phyloP scores from a whole-genome alignment of 75 land plant genomes.

The Pinus tabuliformis region DNA sequence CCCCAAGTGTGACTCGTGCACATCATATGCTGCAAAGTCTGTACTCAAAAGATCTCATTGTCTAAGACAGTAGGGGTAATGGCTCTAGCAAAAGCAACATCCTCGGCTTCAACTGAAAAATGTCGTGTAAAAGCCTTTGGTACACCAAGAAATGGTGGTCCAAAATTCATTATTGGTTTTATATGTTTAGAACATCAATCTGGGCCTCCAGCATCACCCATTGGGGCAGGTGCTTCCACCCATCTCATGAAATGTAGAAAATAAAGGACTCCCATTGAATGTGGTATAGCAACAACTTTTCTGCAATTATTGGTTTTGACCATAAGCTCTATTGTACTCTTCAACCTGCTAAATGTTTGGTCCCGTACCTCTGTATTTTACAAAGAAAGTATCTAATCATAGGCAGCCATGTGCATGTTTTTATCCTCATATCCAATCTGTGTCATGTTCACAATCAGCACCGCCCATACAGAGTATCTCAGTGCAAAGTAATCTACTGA shows the following conservation, averaged over 20 bases:
- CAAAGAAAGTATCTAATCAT: too few species aligned
- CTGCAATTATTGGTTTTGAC: slow-evolving; percentile 57
- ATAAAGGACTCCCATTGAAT: slow-evolving; percentile 86
- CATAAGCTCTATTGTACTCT: slow-evolving; percentile 71
- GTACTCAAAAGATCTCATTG: slow-evolving; percentile 70
- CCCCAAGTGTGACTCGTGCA: slow-evolving; percentile 95
- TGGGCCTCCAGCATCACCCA: slow-evolving; percentile 83
- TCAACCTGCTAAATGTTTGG: too few species aligned
- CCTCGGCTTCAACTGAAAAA: slow-evolving; percentile 80
- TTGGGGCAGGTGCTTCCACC: slow-evolving; percentile 79
- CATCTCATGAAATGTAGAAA: slow-evolving; percentile 84
- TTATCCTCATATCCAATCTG: too few species aligned
- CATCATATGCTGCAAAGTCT: slow-evolving; percentile 87
- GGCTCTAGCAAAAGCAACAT: slow-evolving; percentile 74
- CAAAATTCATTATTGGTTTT: slow-evolving; percentile 75
- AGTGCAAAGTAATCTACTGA: too few species aligned
- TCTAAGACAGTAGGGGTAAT: slow-evolving; percentile 86
- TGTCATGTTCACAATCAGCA: too few species aligned
- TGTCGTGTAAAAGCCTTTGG: slow-evolving; percentile 73
- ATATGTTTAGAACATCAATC: slow-evolving; percentile 80
- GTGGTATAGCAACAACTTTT: slow-evolving; percentile 76
- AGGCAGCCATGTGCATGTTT: too few species aligned
- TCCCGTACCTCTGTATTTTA: too few species aligned
- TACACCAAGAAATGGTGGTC: slow-evolving; percentile 72
- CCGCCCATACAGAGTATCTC: too few species aligned